Conservation (phyloP, 768 basidiomycete genomes). For the Wakefieldia striispora region DNA sequence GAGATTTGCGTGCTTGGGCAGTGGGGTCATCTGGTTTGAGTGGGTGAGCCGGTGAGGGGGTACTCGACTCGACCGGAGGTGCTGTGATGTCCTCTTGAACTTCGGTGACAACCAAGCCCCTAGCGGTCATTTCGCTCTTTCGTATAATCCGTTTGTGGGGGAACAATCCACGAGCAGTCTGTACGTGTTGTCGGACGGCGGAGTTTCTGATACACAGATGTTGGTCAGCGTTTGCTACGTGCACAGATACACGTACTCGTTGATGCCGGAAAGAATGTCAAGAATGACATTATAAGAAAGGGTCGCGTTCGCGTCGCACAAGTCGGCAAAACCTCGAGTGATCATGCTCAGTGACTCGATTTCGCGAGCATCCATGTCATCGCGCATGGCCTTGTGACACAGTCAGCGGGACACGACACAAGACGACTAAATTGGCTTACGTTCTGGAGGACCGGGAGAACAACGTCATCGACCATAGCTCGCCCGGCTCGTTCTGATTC, state of each 20-base stretch:
- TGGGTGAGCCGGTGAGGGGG: slow-evolving; percentile 28
- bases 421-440: slow-evolving; percentile 41
- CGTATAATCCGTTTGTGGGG: slow-evolving; percentile 77
- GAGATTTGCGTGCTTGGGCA: slow-evolving; percentile 63
- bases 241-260: slow-evolving; percentile 62
- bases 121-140: slow-evolving; percentile 82
- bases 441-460: slow-evolving; percentile 74
- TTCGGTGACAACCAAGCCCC: slow-evolving; percentile 81
- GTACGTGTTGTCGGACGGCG: slow-evolving; percentile 77
- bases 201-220: slow-evolving; percentile 52
- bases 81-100: slow-evolving; percentile 69
- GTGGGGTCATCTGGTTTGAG: slow-evolving; percentile 39
- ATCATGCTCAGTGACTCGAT: slow-evolving; percentile 90
- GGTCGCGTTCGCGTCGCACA: slow-evolving; percentile 79
- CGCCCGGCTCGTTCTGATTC: slow-evolving; percentile 65
- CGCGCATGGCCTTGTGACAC: slow-evolving; percentile 51
- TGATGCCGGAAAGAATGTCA: slow-evolving; percentile 86
- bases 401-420: slow-evolving; percentile 1
- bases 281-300: slow-evolving; percentile 86
- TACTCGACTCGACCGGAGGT: slow-evolving; percentile 38
- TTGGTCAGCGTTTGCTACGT: not conserved
- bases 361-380: slow-evolving; percentile 86
- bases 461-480: slow-evolving; percentile 76
- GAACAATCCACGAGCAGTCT: slow-evolving; percentile 77
- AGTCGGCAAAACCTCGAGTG: slow-evolving; percentile 82